Evolutionary conservation across 257 asterid genomes (phyloP).

Genomic region (Ilex aquifolium): DNA sequence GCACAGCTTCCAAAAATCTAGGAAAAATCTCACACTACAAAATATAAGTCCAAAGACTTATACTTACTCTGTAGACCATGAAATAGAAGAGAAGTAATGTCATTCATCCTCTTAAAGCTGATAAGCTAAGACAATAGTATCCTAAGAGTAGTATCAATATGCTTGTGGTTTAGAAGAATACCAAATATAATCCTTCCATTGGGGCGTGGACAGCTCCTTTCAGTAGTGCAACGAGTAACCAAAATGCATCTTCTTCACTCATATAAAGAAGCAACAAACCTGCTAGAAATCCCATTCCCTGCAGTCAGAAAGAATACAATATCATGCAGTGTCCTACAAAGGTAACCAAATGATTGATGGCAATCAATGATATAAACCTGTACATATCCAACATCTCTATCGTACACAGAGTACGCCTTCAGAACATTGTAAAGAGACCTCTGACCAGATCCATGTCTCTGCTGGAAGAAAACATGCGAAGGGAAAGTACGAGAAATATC

Average conservation of each 20-base stretch:
- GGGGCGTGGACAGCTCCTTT: slow-evolving; percentile 99
- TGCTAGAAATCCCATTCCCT: slow-evolving; percentile 99
- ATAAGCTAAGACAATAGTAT: too few species aligned
- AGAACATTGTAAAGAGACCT: slow-evolving; percentile 95
- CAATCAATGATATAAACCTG: slow-evolving; percentile 53
- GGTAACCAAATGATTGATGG: neutral
- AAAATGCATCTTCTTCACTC: slow-evolving; percentile 99
- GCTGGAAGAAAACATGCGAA: slow-evolving; percentile 97
- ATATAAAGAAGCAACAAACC: slow-evolving; percentile 95
- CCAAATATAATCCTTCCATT: slow-evolving; percentile 98
- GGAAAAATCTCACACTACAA: too few species aligned
- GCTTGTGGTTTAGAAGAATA: slow-evolving; percentile 17
- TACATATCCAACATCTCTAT: slow-evolving; percentile 97
- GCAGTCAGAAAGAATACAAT: slow-evolving; percentile 23
- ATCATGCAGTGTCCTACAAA: too few species aligned
- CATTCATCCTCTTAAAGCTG: too few species aligned
- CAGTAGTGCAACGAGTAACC: slow-evolving; percentile 96
- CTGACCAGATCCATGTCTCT: slow-evolving; percentile 99
- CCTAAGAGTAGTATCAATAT: too few species aligned
- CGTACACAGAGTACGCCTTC: slow-evolving; percentile 93
- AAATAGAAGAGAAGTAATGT: too few species aligned
- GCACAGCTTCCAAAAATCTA: too few species aligned
- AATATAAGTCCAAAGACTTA: too few species aligned
- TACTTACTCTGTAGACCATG: too few species aligned
- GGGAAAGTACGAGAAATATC: slow-evolving; percentile 99